Evolutionary conservation across 148 eudicot genomes (phyloP), one percentile per base, ranked within the genome.

Genomic region (Rhododendron ferrugineum): DNA sequence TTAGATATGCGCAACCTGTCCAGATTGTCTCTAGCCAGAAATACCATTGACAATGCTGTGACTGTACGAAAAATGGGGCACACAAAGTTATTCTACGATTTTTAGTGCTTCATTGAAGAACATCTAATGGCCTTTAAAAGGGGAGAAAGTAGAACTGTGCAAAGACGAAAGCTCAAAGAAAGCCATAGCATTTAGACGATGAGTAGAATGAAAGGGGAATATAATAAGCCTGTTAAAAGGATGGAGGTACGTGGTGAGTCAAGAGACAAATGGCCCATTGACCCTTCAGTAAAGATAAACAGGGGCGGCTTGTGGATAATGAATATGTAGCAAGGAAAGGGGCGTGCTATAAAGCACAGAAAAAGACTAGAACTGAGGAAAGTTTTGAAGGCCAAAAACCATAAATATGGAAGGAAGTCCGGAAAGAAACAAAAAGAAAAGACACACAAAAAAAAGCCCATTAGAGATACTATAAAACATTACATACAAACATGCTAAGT

Each of bases 1-100:
- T 16, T 37, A 7, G 77, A 32, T 15, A 72, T 72, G 77, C 40
- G 34, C 42, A 72, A 20, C 16, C 36, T 32, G 22, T 32, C 37
- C 75, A 70, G 75, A 6, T 70, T 70, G 75, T 70, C 18, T 30
- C 75, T 72, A 72, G 76, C 76, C 40, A 72, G 79, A 75, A 75
- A 18, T 18, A 37, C 42, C 23, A 75, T 13, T 37, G 49, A 37
- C 11, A 75, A 72, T 3, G 22, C 49, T 75, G 78, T 70, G 46
- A 37, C 10, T 20, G n/a, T 37, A 18, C 0, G 5, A 40, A 30
- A 6, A 73, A 32, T 73, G 44, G 42, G 77, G 26, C 47, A 20
- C 9, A 40, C 10, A 18, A 75, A 37, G 3, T 20, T 37, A 20
- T 18, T 14, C 47, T 75, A 36, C 5, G n/a, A 75, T 37, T 36